These are phyloP conservation scores for Podaxis sp. DNA, from an alignment of 768 basidiomycete genomes.

Conservation along the genomic window DNA sequence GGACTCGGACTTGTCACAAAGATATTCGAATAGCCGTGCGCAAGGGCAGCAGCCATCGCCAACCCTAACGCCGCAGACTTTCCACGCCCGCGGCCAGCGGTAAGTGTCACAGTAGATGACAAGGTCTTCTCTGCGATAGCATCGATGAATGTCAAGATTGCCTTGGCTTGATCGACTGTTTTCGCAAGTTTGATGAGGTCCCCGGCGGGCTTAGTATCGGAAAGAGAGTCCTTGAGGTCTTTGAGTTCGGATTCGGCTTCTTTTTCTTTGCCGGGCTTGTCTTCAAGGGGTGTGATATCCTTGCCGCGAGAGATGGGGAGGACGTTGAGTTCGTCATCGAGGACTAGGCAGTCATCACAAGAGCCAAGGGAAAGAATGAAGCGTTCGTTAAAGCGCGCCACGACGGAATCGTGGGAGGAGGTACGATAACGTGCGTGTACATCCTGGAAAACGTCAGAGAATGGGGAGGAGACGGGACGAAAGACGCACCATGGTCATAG, in stretches of 20 bases:
- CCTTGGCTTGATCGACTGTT: constrained; percentile 93
- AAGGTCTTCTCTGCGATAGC: constrained; percentile 92
- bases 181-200: constrained; percentile 88
- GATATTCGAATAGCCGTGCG: constrained; percentile 94
- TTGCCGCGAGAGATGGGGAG: constrained; percentile 95
- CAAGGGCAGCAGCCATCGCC: constrained; percentile 89
- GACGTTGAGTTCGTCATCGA: constrained; percentile 98
- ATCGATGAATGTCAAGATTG: constrained; percentile 91
- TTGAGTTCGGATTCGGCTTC: constrained; percentile 65
- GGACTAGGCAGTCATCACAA: constrained; percentile 87
- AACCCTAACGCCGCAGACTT: constrained; percentile 97
- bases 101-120: constrained; percentile 92
- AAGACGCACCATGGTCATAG: constrained; percentile 73
- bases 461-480: background rate
- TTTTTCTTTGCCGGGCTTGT: constrained; percentile 32
- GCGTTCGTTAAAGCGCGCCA: constrained; percentile 97
- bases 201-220: constrained; percentile 83
- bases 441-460: constrained; percentile 56
- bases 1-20: constrained; percentile 98
- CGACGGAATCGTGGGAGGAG: constrained; percentile 81
- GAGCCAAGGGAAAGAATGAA: constrained; percentile 97
- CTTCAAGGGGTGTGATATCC: constrained; percentile 74
- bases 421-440: constrained; percentile 95
- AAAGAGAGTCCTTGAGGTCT: constrained; percentile 74
- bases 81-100: constrained; percentile 92